Percentiles rank a stretch among this genome's conserved stretches.
phyloP scores from a whole-genome alignment of 2,329 filamentous ascomycete genomes.

The Chalara sp. region DNA sequence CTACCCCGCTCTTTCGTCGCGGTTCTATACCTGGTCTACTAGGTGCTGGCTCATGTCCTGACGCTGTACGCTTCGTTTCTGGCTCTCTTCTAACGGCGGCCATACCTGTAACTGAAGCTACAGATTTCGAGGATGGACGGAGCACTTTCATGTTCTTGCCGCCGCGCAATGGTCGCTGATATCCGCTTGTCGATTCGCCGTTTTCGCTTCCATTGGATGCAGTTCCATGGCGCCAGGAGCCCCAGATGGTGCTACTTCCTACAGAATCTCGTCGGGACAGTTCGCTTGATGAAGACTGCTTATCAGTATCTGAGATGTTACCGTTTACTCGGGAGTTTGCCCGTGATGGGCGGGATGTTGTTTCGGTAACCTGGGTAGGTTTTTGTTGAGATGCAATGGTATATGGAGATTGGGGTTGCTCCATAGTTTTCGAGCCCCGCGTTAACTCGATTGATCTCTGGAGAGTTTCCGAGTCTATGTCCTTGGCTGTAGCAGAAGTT shows the following conservation, averaged over 20 bases:
- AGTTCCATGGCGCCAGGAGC: constrained; percentile 59
- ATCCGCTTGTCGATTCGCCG: constrained; percentile 37
- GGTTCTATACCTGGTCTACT: constrained; percentile 39
- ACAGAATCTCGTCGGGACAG: constrained; percentile 35
- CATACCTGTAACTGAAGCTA: constrained; percentile 37
- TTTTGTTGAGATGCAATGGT: constrained; percentile 10
- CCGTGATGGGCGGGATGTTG: constrained; percentile 2
- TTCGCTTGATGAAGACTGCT: constrained; percentile 8
- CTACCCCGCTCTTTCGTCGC: constrained; percentile 42
- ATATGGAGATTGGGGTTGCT: constrained; percentile 14
- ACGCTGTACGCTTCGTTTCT: constrained; percentile 41
- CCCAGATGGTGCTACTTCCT: constrained; percentile 53
- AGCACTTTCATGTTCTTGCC: constrained; percentile 82
- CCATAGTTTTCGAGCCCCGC: background rate
- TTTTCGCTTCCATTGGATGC: constrained; percentile 17
- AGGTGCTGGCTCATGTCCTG: constrained; percentile 44
- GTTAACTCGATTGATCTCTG: background rate
- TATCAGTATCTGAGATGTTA: constrained; percentile 15
- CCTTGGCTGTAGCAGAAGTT: constrained; percentile 3
- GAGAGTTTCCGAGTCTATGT: constrained; percentile 5
- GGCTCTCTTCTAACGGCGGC: constrained; percentile 23
- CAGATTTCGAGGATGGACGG: constrained; percentile 64
- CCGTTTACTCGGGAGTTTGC: constrained; percentile 6
- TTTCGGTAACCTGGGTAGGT: constrained; percentile 5
- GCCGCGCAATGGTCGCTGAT: constrained; percentile 63